Evolutionary conservation across 768 basidiomycete species (phyloP).

Genomic region (Phlebiopsis gigantea): DNA sequence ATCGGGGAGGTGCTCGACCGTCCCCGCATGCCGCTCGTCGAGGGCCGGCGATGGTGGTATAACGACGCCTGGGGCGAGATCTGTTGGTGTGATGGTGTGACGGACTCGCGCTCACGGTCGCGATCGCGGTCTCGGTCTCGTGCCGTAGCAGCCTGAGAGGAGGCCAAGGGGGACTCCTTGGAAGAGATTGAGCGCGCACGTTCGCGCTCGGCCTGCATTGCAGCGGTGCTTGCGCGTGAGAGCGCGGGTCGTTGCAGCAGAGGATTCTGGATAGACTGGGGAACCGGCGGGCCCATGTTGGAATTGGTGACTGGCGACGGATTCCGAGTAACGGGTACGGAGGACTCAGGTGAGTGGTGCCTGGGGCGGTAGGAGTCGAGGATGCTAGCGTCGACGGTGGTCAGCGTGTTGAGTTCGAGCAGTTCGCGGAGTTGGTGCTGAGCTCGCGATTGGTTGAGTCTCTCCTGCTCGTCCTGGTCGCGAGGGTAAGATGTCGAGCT

Average conservation of each 20-base stretch:
- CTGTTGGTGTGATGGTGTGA: constrained; percentile 7
- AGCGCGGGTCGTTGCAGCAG: constrained; percentile 9
- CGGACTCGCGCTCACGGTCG: constrained; percentile 10
- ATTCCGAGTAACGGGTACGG: constrained; percentile 11
- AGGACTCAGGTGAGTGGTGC: constrained; percentile 10
- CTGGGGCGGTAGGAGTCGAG: constrained; percentile 1
- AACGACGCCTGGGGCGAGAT: constrained; percentile 6
- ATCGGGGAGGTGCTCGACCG: constrained; percentile 4
- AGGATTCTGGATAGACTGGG: constrained; percentile 4
- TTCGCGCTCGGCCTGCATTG: constrained; percentile 13
- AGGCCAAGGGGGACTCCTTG: constrained; percentile 3
- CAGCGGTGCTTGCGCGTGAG: constrained; percentile 15
- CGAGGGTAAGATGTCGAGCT: constrained; percentile 8
- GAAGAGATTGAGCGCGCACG: constrained; percentile 17
- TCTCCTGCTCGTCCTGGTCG: neutral
- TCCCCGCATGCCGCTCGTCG: constrained; percentile 1
- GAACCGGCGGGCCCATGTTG: constrained; percentile 5
- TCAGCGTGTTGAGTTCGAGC: neutral
- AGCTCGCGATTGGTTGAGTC: neutral
- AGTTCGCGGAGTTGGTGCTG: constrained; percentile 5
- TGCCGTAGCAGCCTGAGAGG: constrained; percentile 5
- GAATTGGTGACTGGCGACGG: constrained; percentile 16
- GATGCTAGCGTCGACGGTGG: constrained; percentile 1
- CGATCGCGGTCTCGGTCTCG: neutral
- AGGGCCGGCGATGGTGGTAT: constrained; percentile 14